These are phyloP conservation scores for Botryotinia convoluta DNA, from an alignment of 2,329 filamentous ascomycete genomes.

Conservation along the genomic window DNA sequence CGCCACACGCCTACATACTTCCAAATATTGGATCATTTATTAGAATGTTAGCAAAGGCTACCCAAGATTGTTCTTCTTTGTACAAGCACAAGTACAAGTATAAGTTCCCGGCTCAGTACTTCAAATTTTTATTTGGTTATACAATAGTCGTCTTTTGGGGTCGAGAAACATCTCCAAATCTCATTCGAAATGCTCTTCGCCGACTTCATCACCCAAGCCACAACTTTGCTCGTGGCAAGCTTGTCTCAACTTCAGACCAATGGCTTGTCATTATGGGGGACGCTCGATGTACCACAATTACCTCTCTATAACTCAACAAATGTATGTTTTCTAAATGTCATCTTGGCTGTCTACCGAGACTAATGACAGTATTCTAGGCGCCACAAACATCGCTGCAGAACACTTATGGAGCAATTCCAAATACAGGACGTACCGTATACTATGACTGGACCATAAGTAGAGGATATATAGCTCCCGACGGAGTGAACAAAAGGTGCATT, in stretches of 20 bases:
- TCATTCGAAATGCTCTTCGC: not conserved
- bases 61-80: not conserved
- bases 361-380: not conserved
- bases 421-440: not conserved
- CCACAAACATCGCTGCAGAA: not conserved
- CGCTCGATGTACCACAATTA: not conserved
- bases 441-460: not conserved
- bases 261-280: not conserved
- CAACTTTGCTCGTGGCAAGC: not conserved
- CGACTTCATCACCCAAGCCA: not conserved
- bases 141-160: not conserved
- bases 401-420: not conserved
- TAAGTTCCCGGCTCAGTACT: not conserved
- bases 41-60: not conserved
- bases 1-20: not conserved
- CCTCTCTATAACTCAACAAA: not conserved
- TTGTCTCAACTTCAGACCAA: not conserved
- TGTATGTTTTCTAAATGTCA: not conserved
- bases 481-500: not conserved
- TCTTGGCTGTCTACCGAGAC: not conserved
- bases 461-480: not conserved
- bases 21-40: not conserved
- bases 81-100: not conserved
- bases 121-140: not conserved
- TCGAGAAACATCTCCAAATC: not conserved